phyloP scores from a whole-genome alignment of 164 flowering plant genomes.

The Vitis cinerea region DNA sequence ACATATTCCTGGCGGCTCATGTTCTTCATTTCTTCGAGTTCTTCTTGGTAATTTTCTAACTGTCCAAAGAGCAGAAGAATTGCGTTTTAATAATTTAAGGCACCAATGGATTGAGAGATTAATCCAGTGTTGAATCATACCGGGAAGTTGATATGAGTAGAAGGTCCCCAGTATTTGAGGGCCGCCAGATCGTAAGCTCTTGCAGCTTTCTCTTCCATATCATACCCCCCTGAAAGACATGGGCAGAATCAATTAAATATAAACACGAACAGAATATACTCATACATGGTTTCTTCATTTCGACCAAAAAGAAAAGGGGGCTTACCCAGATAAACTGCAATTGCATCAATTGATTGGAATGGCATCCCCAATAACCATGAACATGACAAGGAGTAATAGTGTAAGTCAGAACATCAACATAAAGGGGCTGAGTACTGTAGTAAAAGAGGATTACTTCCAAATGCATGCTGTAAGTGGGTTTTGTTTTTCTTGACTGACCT shows the following conservation, averaged over 20 bases:
- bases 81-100: slow-evolving; percentile 3
- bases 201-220: slow-evolving; percentile 93
- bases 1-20: slow-evolving; percentile 91
- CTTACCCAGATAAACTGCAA: slow-evolving; percentile 77
- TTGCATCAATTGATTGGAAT: slow-evolving; percentile 22
- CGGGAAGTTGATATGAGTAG: slow-evolving; percentile 79
- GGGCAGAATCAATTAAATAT: background rate
- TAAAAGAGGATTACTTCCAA: slow-evolving; percentile 21
- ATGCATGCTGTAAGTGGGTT: slow-evolving; percentile 4
- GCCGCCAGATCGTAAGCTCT: slow-evolving; percentile 93
- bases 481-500: slow-evolving; percentile 46
- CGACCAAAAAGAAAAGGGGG: background rate
- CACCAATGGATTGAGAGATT: background rate
- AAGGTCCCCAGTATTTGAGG: slow-evolving; percentile 88
- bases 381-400: slow-evolving; percentile 23
- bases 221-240: slow-evolving; percentile 70
- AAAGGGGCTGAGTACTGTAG: slow-evolving; percentile 14
- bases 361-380: slow-evolving; percentile 28
- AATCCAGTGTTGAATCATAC: slow-evolving; percentile 27
- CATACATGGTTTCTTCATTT: background rate
- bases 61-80: slow-evolving; percentile 19
- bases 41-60: slow-evolving; percentile 65
- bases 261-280: background rate
- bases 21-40: slow-evolving; percentile 87
- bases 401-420: slow-evolving; percentile 29